Conservation (phyloP, 495 filamentous ascomycete genomes). For the Aspergillus egyptiacus region DNA sequence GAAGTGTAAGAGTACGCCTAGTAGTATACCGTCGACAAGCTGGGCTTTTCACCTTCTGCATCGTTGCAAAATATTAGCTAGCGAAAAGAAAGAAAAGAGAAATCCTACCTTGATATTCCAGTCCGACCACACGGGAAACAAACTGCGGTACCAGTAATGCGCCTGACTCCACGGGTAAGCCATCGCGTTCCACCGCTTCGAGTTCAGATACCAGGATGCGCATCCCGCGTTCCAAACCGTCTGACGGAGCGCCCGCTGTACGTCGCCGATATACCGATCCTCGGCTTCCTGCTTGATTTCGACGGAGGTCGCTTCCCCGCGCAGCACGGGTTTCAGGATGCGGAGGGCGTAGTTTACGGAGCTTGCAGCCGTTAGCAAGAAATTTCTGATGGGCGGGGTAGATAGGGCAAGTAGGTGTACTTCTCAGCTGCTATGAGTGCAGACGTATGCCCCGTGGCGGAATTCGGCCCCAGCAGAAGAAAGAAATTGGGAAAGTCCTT, state of each 20-base stretch:
- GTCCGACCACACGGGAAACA: slow-evolving; percentile 33
- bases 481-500: slow-evolving; percentile 57
- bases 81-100: neutral
- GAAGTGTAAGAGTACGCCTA: no score
- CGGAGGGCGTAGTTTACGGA: slow-evolving; percentile 41
- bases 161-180: slow-evolving; percentile 41
- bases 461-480: slow-evolving; percentile 52
- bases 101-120: slow-evolving; percentile 25
- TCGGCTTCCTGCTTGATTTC: slow-evolving; percentile 45
- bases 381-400: neutral
- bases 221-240: slow-evolving; percentile 45
- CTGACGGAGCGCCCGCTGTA: slow-evolving; percentile 36
- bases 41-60: no score
- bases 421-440: slow-evolving; percentile 49
- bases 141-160: slow-evolving; percentile 30
- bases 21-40: no score
- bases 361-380: slow-evolving; percentile 11
- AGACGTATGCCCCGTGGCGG: slow-evolving; percentile 51
- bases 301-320: slow-evolving; percentile 33
- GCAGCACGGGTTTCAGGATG: slow-evolving; percentile 45
- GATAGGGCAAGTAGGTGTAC: slow-evolving; percentile 7
- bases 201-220: slow-evolving; percentile 22
- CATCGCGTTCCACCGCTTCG: slow-evolving; percentile 44
- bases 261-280: slow-evolving; percentile 28
- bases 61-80: no score